These are phyloP conservation scores for Globisporangium splendens DNA, from an alignment of 352 stramenopile species.

Conservation along the genomic window DNA sequence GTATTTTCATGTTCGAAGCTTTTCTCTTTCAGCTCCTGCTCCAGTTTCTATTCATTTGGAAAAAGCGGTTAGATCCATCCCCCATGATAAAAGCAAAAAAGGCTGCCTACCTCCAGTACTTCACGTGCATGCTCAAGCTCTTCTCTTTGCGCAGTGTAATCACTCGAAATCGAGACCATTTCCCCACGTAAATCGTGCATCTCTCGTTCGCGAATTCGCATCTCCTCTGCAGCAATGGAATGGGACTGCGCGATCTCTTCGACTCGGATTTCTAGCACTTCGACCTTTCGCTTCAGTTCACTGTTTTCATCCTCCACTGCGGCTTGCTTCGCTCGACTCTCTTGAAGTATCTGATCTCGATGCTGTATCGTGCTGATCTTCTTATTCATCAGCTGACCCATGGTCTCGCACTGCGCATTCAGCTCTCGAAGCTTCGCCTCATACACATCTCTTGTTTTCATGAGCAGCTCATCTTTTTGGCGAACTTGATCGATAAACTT, in stretches of 20 bases:
- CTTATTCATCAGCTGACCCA: slow-evolving; percentile 77
- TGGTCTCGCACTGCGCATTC: slow-evolving; percentile 59
- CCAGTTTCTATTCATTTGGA: slow-evolving; percentile 31
- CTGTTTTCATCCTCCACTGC: slow-evolving; percentile 73
- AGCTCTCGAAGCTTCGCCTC: slow-evolving; percentile 63
- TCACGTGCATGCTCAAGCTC: slow-evolving; percentile 54
- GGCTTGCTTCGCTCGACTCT: slow-evolving; percentile 48
- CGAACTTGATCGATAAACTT: slow-evolving; percentile 65
- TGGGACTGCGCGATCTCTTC: slow-evolving; percentile 73
- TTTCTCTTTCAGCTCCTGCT: slow-evolving; percentile 58
- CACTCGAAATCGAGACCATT: slow-evolving; percentile 54
- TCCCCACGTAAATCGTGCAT: slow-evolving; percentile 54
- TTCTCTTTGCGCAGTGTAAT: slow-evolving; percentile 65
- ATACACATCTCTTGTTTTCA: slow-evolving; percentile 57
- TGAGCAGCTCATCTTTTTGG: slow-evolving; percentile 58
- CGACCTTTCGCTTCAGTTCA: slow-evolving; percentile 71
- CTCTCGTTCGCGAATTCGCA: slow-evolving; percentile 58
- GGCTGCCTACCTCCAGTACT: slow-evolving; percentile 33
- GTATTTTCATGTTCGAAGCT: slow-evolving; percentile 55
- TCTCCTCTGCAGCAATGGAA: slow-evolving; percentile 52
- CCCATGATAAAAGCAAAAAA: neutral
- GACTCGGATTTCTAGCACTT: slow-evolving; percentile 71
- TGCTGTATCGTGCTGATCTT: slow-evolving; percentile 64
- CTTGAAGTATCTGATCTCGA: slow-evolving; percentile 64
- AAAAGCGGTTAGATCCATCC: neutral